Conservation (phyloP, 306 rosid genomes). For the Fragaria iinumae region DNA sequence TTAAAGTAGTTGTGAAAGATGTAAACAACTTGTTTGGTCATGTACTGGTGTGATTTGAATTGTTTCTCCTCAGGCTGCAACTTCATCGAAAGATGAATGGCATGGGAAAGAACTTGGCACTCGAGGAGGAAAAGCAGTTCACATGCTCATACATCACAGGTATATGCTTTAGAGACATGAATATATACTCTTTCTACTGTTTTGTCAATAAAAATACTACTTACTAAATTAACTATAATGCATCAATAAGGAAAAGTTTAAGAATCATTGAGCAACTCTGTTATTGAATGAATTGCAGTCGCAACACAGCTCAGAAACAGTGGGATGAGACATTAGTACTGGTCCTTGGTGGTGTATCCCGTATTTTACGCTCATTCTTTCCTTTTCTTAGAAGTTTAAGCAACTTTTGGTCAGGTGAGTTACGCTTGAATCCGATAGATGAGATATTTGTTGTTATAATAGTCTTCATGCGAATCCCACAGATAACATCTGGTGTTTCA, state of each 20-base stretch:
- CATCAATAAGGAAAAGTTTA: background rate
- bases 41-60: slow-evolving; percentile 17
- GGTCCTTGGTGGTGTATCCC: slow-evolving; percentile 91
- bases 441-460: slow-evolving; percentile 17
- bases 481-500: slow-evolving; percentile 14
- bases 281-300: slow-evolving; percentile 62
- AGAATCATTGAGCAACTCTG: slow-evolving; percentile 9
- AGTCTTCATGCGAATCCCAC: slow-evolving; percentile 23
- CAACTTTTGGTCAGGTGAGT: slow-evolving; percentile 89
- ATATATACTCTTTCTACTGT: background rate
- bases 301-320: slow-evolving; percentile 98
- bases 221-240: background rate
- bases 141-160: slow-evolving; percentile 99
- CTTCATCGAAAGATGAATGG: slow-evolving; percentile 97
- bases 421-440: slow-evolving; percentile 22
- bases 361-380: slow-evolving; percentile 81
- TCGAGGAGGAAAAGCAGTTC: slow-evolving; percentile 96
- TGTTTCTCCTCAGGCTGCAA: slow-evolving; percentile 69
- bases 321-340: slow-evolving; percentile 98
- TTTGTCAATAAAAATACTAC: background rate
- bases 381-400: slow-evolving; percentile 74
- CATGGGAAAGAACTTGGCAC: slow-evolving; percentile 99
- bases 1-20: slow-evolving; percentile 29
- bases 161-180: slow-evolving; percentile 29
- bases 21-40: slow-evolving; percentile 17